phyloP scores from a whole-genome alignment of 108 stramenopile genomes.

The Cyclotella sp. region DNA sequence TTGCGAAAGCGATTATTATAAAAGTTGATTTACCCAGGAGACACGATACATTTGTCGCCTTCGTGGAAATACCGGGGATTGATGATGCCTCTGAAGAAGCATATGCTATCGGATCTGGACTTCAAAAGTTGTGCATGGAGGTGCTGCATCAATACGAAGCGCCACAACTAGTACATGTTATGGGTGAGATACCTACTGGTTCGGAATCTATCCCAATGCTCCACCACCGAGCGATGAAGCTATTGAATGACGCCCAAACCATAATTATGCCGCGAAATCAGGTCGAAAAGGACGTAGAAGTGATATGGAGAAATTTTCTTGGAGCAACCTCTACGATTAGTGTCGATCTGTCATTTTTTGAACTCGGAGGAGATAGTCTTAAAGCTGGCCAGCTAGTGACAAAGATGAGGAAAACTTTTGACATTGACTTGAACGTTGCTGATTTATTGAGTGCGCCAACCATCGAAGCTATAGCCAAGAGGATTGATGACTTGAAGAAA shows the following conservation, averaged over 20 bases:
- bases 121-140: not conserved
- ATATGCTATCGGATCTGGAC: no score
- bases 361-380: conserved; percentile 2
- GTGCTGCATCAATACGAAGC: not conserved
- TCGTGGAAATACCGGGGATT: not conserved
- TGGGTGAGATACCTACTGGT: not conserved
- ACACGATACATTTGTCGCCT: conserved; percentile 7
- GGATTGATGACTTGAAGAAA: not conserved
- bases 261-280: not conserved
- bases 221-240: not conserved
- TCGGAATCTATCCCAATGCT: not conserved
- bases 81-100: not conserved
- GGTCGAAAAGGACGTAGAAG: not conserved
- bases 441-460: conserved; percentile 5
- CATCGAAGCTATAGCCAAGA: conserved; percentile 1
- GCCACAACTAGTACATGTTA: conserved; percentile 1
- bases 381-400: conserved; percentile 2
- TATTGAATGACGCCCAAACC: not conserved
- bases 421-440: not conserved
- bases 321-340: not conserved
- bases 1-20: not conserved
- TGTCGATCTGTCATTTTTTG: conserved; percentile 1
- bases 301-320: not conserved
- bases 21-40: not conserved
- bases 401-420: not conserved